Base-by-base conservation (phyloP, 2,329 filamentous ascomycete genomes). In the Tolypocladium tropicale region DNA sequence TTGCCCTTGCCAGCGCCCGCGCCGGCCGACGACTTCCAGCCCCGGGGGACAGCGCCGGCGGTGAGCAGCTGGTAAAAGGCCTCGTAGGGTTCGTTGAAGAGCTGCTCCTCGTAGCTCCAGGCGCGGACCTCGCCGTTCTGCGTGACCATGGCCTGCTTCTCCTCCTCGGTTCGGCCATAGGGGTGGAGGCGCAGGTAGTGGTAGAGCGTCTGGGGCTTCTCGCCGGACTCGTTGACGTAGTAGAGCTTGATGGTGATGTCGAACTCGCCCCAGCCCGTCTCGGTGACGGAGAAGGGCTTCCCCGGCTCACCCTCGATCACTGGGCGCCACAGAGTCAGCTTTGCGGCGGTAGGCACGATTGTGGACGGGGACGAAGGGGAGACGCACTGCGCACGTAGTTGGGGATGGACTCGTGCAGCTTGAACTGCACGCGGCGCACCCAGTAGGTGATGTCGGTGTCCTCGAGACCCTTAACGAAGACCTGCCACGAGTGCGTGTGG, bases 261-360 rank as follows among this genome's bases (percentile, higher is more conserved):
- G 75, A 99, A 99, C 74, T 96, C 94, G 66, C 94, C 94, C 89
- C 95, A 99, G 52, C 94, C 94, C 0, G 94, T 97, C 72, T 97
- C 94, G 60, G 84, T 83, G 59, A 97, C 88, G 66, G 90, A 78
- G 66, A 96, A 99, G 12, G 91, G 67, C 59, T 81, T 79, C n/a
- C 78, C 77, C 0, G 75, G 73, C 53, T 89, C 82, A 58, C 83
- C 82, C 66, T 96, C 92, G 66, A 94, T 78, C 69, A 88, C 78
- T 82, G 51, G 14, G 16, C 41, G 7, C 9, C 16, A 32, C n/a
- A 18, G 30, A 11, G 28, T 50, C 46, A 50, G 46, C 21, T 18
- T 33, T 18, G 21, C n/a, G 30, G 16, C 14, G 7, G n/a, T n/a
- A n/a, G 30, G n/a, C n/a, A 6, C 28, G 23, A 16, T 6, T 12